A percentile compares a stretch with the other conserved stretches of the same genome.
Evolutionary conservation across 345 rosid genomes (phyloP).

Genomic region (Aethionema arabicum): DNA sequence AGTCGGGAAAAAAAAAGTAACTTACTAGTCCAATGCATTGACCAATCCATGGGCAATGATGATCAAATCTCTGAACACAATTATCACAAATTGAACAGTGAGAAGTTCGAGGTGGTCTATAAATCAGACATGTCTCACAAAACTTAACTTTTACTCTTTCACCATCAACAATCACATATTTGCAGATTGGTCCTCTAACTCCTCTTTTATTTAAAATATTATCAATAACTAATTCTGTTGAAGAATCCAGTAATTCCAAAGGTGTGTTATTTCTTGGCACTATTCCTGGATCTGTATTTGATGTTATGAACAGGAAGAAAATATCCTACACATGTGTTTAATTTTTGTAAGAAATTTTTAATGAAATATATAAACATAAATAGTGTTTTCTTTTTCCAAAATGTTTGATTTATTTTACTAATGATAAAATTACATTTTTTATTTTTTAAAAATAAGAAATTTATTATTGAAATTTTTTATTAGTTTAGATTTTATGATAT

Average conservation of each 20-base stretch:
- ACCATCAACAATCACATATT: conserved; percentile 45
- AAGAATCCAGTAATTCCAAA: no score
- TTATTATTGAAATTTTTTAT: no score
- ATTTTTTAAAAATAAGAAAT: no score
- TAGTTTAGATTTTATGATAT: no score
- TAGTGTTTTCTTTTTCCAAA: conserved; percentile 1
- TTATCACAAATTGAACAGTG: conserved; percentile 95
- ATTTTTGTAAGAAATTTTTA: no score
- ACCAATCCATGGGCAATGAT: conserved; percentile 99
- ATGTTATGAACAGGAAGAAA: conserved; percentile 62
- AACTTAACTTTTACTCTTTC: conserved; percentile 69
- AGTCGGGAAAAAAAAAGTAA: no score
- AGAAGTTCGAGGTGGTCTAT: conserved; percentile 92
- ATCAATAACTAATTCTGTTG: conserved; percentile 36
- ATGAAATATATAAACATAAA: background rate
- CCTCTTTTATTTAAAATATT: conserved; percentile 77
- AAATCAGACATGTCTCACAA: conserved; percentile 88
- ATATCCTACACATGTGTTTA: conserved; percentile 48
- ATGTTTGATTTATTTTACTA: no score
- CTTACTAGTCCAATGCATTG: conserved; percentile 89
- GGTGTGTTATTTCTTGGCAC: conserved; percentile 46
- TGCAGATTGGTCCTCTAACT: conserved; percentile 23
- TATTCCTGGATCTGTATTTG: conserved; percentile 88
- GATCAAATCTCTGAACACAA: conserved; percentile 89
- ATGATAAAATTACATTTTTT: no score